These are phyloP conservation scores for Xylariaceae sp. DNA, from an alignment of 2,329 filamentous ascomycete genomes.

Conservation along the genomic window DNA sequence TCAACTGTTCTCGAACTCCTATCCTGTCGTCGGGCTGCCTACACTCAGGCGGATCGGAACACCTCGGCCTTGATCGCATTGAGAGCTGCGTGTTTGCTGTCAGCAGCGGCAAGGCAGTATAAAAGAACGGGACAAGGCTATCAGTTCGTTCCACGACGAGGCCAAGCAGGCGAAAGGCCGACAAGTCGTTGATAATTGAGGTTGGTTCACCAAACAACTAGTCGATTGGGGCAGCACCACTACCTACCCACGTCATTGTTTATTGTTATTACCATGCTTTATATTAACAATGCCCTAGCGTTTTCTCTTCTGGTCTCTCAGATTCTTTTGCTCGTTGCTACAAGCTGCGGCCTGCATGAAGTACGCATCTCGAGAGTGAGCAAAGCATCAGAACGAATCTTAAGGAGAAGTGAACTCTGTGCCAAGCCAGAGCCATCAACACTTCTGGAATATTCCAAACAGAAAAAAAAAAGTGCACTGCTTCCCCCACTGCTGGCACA, in stretches of 20 bases:
- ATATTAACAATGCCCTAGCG: not conserved
- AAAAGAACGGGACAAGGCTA: conserved; percentile 10
- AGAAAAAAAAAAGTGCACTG: not conserved
- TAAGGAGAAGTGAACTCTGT: not conserved
- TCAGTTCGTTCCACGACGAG: conserved; percentile 11
- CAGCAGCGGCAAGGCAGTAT: conserved; percentile 5
- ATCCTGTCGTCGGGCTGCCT: conserved; percentile 1
- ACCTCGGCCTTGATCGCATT: conserved; percentile 6
- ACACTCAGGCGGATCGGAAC: not conserved
- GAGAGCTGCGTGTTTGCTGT: conserved; percentile 8
- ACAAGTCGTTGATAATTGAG: not conserved
- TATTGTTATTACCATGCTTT: not conserved
- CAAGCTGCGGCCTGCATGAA: conserved; percentile 15
- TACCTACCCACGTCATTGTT: too few species aligned
- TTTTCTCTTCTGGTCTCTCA: not conserved
- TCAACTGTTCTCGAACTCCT: conserved; percentile 3
- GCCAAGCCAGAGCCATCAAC: not conserved
- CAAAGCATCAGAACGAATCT: not conserved
- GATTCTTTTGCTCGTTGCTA: not conserved
- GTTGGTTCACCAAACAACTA: conserved; percentile 4
- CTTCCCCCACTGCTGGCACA: not conserved
- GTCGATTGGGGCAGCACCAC: not conserved
- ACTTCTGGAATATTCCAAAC: conserved; percentile 9
- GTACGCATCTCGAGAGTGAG: not conserved
- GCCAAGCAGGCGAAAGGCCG: conserved; percentile 7